A percentile compares a stretch with the other conserved stretches of the same genome.
phyloP scores from a whole-genome alignment of 768 basidiomycete genomes.

The Rickenella mellea region DNA sequence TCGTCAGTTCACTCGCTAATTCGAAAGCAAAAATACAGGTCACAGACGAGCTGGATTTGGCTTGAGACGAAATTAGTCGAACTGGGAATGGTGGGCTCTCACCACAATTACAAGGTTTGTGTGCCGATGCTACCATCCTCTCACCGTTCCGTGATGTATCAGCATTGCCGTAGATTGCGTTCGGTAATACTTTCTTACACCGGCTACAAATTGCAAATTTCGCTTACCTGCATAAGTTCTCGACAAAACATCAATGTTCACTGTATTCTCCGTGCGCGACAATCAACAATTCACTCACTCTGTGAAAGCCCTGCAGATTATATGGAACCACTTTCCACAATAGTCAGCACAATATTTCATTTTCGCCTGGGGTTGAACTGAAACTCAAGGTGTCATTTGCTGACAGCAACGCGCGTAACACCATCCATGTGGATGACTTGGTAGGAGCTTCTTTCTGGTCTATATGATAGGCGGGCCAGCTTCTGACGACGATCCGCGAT shows the following conservation, averaged over 20 bases:
- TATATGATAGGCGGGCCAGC: background rate
- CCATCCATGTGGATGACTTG: slow-evolving; percentile 84
- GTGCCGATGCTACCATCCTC: background rate
- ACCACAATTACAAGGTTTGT: slow-evolving; percentile 57
- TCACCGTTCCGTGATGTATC: background rate
- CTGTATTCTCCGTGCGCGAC: slow-evolving; percentile 67
- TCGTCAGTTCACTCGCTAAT: background rate
- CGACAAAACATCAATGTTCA: slow-evolving; percentile 86
- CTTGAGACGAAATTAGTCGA: slow-evolving; percentile 82
- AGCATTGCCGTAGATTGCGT: no score
- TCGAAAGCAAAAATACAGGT: slow-evolving; percentile 32
- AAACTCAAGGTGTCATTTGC: background rate
- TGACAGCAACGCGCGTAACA: slow-evolving; percentile 54
- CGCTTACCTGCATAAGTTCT: slow-evolving; percentile 38
- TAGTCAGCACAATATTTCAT: slow-evolving; percentile 35
- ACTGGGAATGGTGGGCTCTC: slow-evolving; percentile 71
- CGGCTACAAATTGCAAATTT: background rate
- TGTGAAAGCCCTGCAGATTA: slow-evolving; percentile 75
- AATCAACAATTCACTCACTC: slow-evolving; percentile 71
- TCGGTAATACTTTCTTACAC: no score
- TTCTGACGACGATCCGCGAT: no score
- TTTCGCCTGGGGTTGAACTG: no score
- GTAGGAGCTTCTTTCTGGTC: slow-evolving; percentile 23
- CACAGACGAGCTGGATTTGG: slow-evolving; percentile 86
- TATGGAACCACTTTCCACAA: slow-evolving; percentile 82